Percentiles rank a stretch among this genome's conserved stretches.
Evolutionary conservation across 2,329 filamentous ascomycete species (phyloP).

Genomic region (Leptographium lundbergii): DNA sequence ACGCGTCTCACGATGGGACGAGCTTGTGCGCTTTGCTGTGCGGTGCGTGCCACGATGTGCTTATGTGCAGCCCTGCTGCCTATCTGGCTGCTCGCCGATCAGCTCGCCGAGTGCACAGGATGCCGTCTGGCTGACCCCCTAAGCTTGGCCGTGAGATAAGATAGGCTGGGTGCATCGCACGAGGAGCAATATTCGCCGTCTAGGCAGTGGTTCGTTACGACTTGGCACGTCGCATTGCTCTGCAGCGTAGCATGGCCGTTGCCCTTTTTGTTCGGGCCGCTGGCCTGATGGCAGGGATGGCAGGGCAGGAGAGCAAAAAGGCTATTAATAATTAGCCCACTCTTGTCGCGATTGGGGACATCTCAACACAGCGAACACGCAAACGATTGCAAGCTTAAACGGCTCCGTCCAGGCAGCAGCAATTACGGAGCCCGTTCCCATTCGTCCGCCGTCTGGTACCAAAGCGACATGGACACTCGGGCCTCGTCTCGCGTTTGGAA

Average conservation of each 20-base stretch:
- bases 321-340: background rate
- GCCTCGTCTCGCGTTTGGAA: background rate
- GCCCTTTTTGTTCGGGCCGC: background rate
- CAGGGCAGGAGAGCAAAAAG: background rate
- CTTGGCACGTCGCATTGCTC: background rate
- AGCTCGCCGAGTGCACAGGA: background rate
- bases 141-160: too few species aligned
- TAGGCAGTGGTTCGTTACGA: background rate
- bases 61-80: too few species aligned
- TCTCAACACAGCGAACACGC: background rate
- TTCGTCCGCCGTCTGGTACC: background rate
- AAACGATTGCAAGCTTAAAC: background rate
- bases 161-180: background rate
- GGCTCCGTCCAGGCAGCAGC: background rate
- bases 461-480: background rate
- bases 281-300: background rate
- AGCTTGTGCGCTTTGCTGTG: background rate
- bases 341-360: too few species aligned
- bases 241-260: background rate
- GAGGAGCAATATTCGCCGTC: background rate
- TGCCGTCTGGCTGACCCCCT: too few species aligned
- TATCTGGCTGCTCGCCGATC: background rate
- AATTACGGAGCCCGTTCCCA: background rate
- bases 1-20: background rate
- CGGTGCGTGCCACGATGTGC: background rate